A percentile compares a stretch with the other conserved stretches of the same genome.
These are phyloP conservation scores for Mitragyna speciosa DNA, from an alignment of 257 asterid species.

Conservation along the genomic window DNA sequence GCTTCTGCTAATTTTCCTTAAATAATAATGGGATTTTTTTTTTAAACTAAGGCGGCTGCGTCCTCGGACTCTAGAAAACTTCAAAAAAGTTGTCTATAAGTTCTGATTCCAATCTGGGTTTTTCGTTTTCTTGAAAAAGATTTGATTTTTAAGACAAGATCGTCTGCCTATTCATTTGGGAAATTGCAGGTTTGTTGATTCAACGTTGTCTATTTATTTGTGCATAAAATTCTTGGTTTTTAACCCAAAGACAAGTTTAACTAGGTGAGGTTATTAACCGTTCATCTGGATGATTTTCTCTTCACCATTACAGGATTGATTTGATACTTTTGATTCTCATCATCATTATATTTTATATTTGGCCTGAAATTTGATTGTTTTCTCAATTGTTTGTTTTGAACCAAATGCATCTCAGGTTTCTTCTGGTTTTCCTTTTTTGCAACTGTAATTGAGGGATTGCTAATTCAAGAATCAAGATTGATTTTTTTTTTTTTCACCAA, in stretches of 20 bases:
- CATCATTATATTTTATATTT: neutral
- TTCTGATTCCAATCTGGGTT: neutral
- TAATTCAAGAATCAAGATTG: neutral
- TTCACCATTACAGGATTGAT: neutral
- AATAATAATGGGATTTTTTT: neutral
- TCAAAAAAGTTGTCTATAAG: neutral
- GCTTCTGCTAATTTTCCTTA: neutral
- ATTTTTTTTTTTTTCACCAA: neutral
- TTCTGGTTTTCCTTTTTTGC: neutral
- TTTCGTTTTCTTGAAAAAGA: neutral
- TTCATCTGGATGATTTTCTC: neutral
- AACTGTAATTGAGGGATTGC: neutral
- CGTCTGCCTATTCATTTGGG: neutral
- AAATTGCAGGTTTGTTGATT: neutral
- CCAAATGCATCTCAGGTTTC: neutral
- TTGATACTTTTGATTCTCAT: neutral
- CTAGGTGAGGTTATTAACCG: neutral
- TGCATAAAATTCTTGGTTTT: neutral
- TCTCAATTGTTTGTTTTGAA: too few species aligned
- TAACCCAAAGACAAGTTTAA: neutral
- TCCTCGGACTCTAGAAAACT: neutral
- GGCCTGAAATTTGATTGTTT: neutral
- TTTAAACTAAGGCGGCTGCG: neutral
- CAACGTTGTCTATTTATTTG: neutral
- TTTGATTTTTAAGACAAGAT: neutral